Base-by-base conservation (phyloP, 306 rosid species). In the Hippophae tibetana region DNA sequence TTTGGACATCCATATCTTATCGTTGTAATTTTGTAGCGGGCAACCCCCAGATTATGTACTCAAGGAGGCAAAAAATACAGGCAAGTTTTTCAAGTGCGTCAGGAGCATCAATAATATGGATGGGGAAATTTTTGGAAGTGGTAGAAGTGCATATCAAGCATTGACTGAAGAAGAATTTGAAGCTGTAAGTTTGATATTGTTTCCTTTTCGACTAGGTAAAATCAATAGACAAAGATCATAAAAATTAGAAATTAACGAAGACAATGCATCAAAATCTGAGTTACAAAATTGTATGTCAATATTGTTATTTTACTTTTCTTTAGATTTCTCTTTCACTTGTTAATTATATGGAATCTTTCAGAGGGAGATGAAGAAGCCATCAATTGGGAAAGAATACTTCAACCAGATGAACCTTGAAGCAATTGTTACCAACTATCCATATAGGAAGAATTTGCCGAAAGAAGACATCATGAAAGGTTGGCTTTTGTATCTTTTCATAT, bases 11-110 rank as follows among this genome's bases (percentile, higher is more conserved):
- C 38, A 2, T 31, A 31, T 2, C 38, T 31, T 65, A 49, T 69
- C 57, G 67, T 66, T 66, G 46, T 54, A 63, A 58, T 70, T 57
- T 64, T 86, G 72, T 77, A 93, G 99, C 67, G 95, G 81, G 56
- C 99, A 86, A 66, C 99, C 99, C 64, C 97, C 99, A 18, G 99
- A 93, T 84, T 84, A 84, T 74, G 63, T 93, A 62, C 81, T 93
- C 50, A 84, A 89, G 83, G 97, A 88, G 71, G 97, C 99, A 56
- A 93, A 93, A 82, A 84, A 79, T 86, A 84, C 95, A 58, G 72
- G 79, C 73, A 93, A 93, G 73, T 93, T 88, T 77, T 93, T 88
- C 27, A 86, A 89, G 80, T 86, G 90, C 72, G 72, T 83, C 1
- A 87, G 89, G 71, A 79, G 84, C 72, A 76, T 86, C 69, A 89